Percentiles rank a stretch among this genome's conserved stretches.
phyloP scores from a whole-genome alignment of 2,329 filamentous ascomycete species.

The Rhinocladiella mackenziei region DNA sequence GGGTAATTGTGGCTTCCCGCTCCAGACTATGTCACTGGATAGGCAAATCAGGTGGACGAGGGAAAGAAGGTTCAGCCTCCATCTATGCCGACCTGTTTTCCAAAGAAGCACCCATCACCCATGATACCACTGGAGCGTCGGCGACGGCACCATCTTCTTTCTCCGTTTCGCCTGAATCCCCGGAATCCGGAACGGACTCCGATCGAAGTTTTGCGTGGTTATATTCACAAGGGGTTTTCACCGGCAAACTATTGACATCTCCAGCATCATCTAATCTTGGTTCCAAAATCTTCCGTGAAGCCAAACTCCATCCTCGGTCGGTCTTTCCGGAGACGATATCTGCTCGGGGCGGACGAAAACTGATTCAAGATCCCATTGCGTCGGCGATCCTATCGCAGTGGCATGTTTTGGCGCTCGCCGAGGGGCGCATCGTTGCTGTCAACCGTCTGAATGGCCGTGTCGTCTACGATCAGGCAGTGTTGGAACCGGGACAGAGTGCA shows the following conservation, averaged over 20 bases:
- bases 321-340: slow-evolving; percentile 68
- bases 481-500: slow-evolving; percentile 72
- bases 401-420: slow-evolving; percentile 81
- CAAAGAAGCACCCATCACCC: slow-evolving; percentile 70
- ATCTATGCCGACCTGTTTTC: slow-evolving; percentile 89
- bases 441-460: slow-evolving; percentile 82
- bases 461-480: slow-evolving; percentile 81
- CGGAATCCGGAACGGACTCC: slow-evolving; percentile 47
- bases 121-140: slow-evolving; percentile 65
- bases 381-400: slow-evolving; percentile 86
- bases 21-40: slow-evolving; percentile 74
- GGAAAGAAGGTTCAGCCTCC: slow-evolving; percentile 72
- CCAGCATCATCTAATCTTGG: slow-evolving; percentile 63
- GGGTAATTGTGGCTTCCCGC: slow-evolving; percentile 76
- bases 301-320: slow-evolving; percentile 70
- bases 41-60: slow-evolving; percentile 69
- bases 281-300: slow-evolving; percentile 69
- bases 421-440: slow-evolving; percentile 74
- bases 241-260: slow-evolving; percentile 69
- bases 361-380: slow-evolving; percentile 67
- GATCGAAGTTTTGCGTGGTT: slow-evolving; percentile 81
- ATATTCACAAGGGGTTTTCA: slow-evolving; percentile 77
- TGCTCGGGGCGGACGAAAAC: slow-evolving; percentile 59
- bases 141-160: slow-evolving; percentile 61
- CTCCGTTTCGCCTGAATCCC: slow-evolving; percentile 70